Conservation (phyloP, 2,329 filamentous ascomycete species). For the Fusarium sp. region DNA sequence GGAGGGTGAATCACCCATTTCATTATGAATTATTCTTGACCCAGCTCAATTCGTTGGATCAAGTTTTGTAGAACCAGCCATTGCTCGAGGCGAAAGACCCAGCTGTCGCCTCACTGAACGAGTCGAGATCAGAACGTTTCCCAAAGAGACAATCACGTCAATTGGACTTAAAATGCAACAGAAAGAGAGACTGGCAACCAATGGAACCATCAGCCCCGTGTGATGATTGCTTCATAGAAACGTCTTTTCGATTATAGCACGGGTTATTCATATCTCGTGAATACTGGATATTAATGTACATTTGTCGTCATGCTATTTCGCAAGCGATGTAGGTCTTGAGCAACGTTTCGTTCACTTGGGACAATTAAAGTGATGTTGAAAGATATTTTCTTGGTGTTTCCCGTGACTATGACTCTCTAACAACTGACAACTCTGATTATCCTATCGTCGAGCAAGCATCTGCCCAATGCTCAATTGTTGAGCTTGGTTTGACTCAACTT, state of each 20-base stretch:
- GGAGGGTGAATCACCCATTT: neutral
- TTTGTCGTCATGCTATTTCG: neutral
- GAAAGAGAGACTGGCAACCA: constrained; percentile 2
- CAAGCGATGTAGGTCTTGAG: neutral
- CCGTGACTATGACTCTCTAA: neutral
- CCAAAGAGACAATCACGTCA: constrained; percentile 19
- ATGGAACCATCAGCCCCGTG: constrained; percentile 17
- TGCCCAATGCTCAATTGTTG: neutral
- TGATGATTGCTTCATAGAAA: neutral
- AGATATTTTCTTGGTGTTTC: neutral
- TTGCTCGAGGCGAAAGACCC: constrained; percentile 27
- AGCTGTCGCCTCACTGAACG: constrained; percentile 36
- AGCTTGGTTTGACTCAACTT: constrained; percentile 17
- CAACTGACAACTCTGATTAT: neutral
- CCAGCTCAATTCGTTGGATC: too few species aligned
- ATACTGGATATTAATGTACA: neutral
- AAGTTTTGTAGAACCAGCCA: constrained; percentile 14
- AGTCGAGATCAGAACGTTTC: constrained; percentile 18
- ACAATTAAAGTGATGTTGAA: neutral
- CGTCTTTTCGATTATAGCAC: constrained; percentile 5
- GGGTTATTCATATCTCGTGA: constrained; percentile 2
- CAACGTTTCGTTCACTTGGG: neutral
- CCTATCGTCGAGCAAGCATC: neutral
- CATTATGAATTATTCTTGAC: neutral
- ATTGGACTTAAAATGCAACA: constrained; percentile 6